phyloP scores from a whole-genome alignment of 805 yeast species.

The Hanseniaspora nectarophila region DNA sequence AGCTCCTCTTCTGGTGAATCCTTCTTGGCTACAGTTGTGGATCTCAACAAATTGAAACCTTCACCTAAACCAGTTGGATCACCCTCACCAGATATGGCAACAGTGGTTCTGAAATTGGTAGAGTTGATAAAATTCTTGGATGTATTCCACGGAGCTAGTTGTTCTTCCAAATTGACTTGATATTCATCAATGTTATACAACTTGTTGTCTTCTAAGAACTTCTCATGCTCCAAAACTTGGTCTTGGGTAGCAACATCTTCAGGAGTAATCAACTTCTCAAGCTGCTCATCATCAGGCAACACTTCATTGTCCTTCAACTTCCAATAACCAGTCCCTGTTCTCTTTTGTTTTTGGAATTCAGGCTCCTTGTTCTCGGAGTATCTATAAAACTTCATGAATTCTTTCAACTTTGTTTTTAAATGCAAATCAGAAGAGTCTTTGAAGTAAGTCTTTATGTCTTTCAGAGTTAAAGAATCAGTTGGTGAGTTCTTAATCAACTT shows the following conservation, averaged over 20 bases:
- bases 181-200: slow-evolving; percentile 37
- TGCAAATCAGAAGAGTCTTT: slow-evolving; percentile 98
- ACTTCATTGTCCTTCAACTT: slow-evolving; percentile 58
- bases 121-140: slow-evolving; percentile 84
- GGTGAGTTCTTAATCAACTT: slow-evolving; percentile 70
- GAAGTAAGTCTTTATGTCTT: slow-evolving; percentile 80
- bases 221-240: slow-evolving; percentile 90
- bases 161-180: slow-evolving; percentile 63
- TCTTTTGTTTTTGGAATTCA: background rate
- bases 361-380: slow-evolving; percentile 72
- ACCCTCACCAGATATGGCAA: slow-evolving; percentile 86
- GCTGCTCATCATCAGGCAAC: slow-evolving; percentile 63
- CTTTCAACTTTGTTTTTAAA: slow-evolving; percentile 86
- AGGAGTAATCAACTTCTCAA: slow-evolving; percentile 75
- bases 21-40: slow-evolving; percentile 26
- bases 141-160: slow-evolving; percentile 87
- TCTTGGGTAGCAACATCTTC: slow-evolving; percentile 82
- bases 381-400: slow-evolving; percentile 94
- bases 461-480: slow-evolving; percentile 63
- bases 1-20: slow-evolving; percentile 4
- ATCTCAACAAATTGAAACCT: slow-evolving; percentile 74
- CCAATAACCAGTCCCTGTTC: slow-evolving; percentile 54
- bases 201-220: slow-evolving; percentile 68
- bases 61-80: slow-evolving; percentile 89
- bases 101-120: slow-evolving; percentile 93